Percentiles rank a stretch among this genome's conserved stretches.
These are phyloP conservation scores for Clonostachys chloroleuca DNA, from an alignment of 2,329 filamentous ascomycete genomes.

Conservation along the genomic window DNA sequence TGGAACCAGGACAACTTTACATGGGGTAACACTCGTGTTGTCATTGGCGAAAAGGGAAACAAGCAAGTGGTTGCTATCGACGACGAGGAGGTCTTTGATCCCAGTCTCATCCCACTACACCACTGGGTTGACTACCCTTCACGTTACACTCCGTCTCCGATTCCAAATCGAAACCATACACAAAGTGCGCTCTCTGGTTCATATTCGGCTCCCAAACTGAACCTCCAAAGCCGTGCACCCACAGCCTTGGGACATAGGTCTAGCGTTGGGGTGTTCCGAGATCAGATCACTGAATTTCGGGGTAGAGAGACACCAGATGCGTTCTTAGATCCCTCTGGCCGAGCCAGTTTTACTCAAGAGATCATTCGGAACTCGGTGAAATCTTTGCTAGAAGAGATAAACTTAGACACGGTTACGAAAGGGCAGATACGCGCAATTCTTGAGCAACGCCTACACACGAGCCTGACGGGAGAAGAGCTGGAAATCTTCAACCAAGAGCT, in stretches of 20 bases:
- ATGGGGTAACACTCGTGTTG: conserved; percentile 97
- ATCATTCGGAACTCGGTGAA: conserved; percentile 86
- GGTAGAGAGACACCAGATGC: too few species aligned
- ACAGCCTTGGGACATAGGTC: conserved; percentile 40
- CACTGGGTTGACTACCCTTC: conserved; percentile 95
- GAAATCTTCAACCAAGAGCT: conserved; percentile 91
- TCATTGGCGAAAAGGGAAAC: conserved; percentile 87
- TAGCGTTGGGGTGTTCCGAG: conserved; percentile 64
- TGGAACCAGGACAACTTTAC: conserved; percentile 99
- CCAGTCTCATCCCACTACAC: conserved; percentile 87
- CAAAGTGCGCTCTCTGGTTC: too few species aligned
- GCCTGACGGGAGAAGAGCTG: conserved; percentile 79
- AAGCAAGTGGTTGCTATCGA: conserved; percentile 89
- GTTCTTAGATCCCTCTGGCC: too few species aligned
- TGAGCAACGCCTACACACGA: conserved; percentile 88
- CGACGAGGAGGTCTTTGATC: conserved; percentile 77
- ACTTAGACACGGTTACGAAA: conserved; percentile 96
- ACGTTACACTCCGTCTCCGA: conserved; percentile 71
- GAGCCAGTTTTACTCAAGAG: conserved; percentile 40
- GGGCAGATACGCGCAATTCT: conserved; percentile 91
- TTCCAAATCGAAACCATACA: too few species aligned
- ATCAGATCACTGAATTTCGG: conserved; percentile 48
- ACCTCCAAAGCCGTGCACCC: conserved; percentile 56
- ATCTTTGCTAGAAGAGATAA: conserved; percentile 77
- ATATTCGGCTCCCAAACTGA: too few species aligned